Evolutionary conservation across 805 yeast species (phyloP).

Genomic region (Kuraishia ogatae): DNA sequence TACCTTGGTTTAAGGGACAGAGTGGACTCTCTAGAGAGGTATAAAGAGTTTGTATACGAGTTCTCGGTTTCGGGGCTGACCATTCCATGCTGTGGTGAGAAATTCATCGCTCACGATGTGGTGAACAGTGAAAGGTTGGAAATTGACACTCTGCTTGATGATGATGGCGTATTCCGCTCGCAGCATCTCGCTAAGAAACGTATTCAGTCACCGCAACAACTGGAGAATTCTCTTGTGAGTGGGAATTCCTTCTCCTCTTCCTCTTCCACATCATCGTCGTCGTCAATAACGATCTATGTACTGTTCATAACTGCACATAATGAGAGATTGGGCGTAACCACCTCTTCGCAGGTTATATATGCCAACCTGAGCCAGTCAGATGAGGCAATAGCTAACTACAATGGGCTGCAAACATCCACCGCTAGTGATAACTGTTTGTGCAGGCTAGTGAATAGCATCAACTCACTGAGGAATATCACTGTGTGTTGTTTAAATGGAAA

Average conservation of each 20-base stretch:
- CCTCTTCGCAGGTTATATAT: not conserved
- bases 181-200: not conserved
- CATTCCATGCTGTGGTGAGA: not conserved
- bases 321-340: not conserved
- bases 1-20: not conserved
- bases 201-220: not conserved
- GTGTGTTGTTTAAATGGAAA: not conserved
- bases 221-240: not conserved
- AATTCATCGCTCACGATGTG: not conserved
- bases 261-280: no score
- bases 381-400: no score
- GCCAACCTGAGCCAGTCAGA: not conserved
- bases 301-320: not conserved
- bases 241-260: not conserved
- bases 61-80: not conserved
- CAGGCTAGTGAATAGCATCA: not conserved
- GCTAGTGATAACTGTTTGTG: not conserved
- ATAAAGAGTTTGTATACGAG: not conserved
- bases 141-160: not conserved
- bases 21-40: not conserved
- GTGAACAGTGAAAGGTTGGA: not conserved
- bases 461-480: not conserved
- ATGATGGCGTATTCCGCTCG: not conserved
- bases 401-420: no score
- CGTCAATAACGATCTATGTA: not conserved